Percentiles rank a stretch among this genome's conserved stretches.
Conservation (phyloP, 2,329 filamentous ascomycete species). For the Epichloe baconii region DNA sequence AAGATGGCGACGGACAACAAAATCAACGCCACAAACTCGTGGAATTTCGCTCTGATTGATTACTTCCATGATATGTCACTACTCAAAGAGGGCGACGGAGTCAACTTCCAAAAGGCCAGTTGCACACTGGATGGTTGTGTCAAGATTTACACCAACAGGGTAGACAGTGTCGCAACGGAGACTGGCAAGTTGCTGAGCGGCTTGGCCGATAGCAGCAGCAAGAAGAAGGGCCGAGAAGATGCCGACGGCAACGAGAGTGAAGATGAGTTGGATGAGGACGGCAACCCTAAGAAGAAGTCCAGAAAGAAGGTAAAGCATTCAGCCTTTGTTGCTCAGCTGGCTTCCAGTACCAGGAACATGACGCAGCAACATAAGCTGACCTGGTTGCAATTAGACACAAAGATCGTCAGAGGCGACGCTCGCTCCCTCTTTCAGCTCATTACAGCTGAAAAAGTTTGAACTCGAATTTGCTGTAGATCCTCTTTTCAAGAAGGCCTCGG, state of each 20-base stretch:
- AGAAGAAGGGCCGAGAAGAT: slow-evolving; percentile 51
- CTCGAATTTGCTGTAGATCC: slow-evolving; percentile 94
- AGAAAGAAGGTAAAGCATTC: slow-evolving; percentile 56
- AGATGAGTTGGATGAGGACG: slow-evolving; percentile 49
- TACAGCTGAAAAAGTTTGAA: slow-evolving; percentile 95
- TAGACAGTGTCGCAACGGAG: slow-evolving; percentile 95
- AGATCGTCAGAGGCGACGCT: slow-evolving; percentile 88
- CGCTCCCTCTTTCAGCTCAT: slow-evolving; percentile 70
- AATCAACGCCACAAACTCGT: slow-evolving; percentile 95
- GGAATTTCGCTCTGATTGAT: slow-evolving; percentile 99
- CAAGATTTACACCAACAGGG: slow-evolving; percentile 97
- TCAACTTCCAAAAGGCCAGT: slow-evolving; percentile 98
- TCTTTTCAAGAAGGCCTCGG: slow-evolving; percentile 97
- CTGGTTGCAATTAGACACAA: slow-evolving; percentile 33
- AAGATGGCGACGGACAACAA: slow-evolving; percentile 99
- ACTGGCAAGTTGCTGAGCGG: slow-evolving; percentile 91
- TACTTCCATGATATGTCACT: slow-evolving; percentile 99
- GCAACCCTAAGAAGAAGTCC: slow-evolving; percentile 45
- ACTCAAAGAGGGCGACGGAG: slow-evolving; percentile 86
- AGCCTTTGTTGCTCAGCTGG: not conserved
- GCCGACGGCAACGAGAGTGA: slow-evolving; percentile 56
- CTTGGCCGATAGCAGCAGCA: slow-evolving; percentile 73
- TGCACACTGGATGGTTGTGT: slow-evolving; percentile 96
- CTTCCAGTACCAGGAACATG: not conserved
- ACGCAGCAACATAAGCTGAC: not conserved